Conservation (phyloP, 371 early-diverging fungal species). For the Mucor circinelloides region DNA sequence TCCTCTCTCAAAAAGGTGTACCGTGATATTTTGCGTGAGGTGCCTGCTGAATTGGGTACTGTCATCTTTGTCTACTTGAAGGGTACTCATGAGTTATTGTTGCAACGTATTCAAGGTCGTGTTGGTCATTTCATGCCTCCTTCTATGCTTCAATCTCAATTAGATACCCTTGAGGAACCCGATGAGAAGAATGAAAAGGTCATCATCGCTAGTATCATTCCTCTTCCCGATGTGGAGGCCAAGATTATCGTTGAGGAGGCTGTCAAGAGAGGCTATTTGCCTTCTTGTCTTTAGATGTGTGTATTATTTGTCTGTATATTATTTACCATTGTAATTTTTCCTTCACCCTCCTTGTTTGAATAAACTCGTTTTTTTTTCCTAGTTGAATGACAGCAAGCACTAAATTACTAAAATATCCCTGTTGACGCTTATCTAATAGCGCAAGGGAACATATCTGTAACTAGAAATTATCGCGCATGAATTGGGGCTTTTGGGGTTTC, state of each 20-base stretch:
- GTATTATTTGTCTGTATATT: not conserved
- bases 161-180: constrained; percentile 61
- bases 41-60: constrained; percentile 29
- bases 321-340: not conserved
- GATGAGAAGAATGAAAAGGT: constrained; percentile 49
- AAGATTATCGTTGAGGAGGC: constrained; percentile 14
- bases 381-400: not conserved
- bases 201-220: constrained; percentile 42
- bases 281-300: not conserved
- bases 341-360: not conserved
- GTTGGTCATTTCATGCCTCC: constrained; percentile 60
- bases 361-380: not conserved
- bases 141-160: constrained; percentile 61
- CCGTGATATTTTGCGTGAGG: constrained; percentile 58
- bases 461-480: not conserved
- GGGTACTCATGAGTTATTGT: constrained; percentile 49
- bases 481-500: too few species aligned
- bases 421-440: not conserved
- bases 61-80: constrained; percentile 66
- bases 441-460: not conserved
- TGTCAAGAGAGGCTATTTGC: constrained; percentile 15
- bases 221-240: constrained; percentile 16
- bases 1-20: constrained; percentile 66
- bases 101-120: constrained; percentile 47
- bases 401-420: not conserved